Conservation (phyloP, 306 rosid species). For the Amphicarpaea edgeworthii region DNA sequence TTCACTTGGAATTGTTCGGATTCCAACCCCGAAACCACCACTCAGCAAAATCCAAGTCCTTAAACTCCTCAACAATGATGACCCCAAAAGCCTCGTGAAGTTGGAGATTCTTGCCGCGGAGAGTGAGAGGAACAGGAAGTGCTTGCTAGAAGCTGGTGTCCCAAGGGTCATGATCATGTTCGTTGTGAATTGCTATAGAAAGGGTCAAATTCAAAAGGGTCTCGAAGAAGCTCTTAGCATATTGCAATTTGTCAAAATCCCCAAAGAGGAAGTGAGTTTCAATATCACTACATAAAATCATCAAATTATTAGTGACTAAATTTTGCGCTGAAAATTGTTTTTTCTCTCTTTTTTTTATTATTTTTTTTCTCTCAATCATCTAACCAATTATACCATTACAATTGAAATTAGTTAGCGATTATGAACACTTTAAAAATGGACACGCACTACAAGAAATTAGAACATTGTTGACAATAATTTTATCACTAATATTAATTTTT, state of each 20-base stretch:
- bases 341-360: no score
- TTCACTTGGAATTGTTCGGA: slow-evolving; percentile 52
- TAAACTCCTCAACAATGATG: slow-evolving; percentile 49
- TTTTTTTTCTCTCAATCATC: no score
- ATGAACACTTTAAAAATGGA: no score
- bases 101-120: slow-evolving; percentile 57
- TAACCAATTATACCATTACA: no score
- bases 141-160: slow-evolving; percentile 59
- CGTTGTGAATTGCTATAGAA: slow-evolving; percentile 43
- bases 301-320: no score
- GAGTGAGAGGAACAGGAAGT: slow-evolving; percentile 56
- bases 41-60: slow-evolving; percentile 53
- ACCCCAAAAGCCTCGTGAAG: slow-evolving; percentile 47
- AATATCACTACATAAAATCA: neutral
- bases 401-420: no score
- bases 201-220: slow-evolving; percentile 46
- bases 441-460: no score
- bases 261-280: slow-evolving; percentile 37
- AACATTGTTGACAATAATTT: no score
- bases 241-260: slow-evolving; percentile 51
- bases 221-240: slow-evolving; percentile 64
- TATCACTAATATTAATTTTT: no score
- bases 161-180: slow-evolving; percentile 57
- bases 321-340: no score
- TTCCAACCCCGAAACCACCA: slow-evolving; percentile 73